These are phyloP conservation scores for Rhododendron simsii DNA, from an alignment of 148 eudicot genomes.

Conservation along the genomic window DNA sequence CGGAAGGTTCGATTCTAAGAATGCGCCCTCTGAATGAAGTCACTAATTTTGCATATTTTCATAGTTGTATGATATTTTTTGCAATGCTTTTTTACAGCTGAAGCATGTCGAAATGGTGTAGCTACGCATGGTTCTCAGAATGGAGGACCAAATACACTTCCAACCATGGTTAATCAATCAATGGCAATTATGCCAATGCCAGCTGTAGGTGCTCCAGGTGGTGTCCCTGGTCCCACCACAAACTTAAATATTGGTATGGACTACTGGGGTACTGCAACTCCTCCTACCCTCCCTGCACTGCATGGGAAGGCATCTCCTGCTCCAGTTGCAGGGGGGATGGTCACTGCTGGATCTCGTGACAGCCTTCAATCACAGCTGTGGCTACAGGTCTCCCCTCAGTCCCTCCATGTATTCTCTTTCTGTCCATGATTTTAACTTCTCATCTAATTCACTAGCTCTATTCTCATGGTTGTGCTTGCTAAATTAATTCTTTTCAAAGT, in stretches of 20 bases:
- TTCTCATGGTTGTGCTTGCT: neutral
- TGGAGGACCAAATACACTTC: slow-evolving; percentile 53
- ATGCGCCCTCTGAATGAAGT: slow-evolving; percentile 8
- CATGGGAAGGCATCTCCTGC: slow-evolving; percentile 64
- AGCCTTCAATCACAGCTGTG: slow-evolving; percentile 77
- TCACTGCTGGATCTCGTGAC: slow-evolving; percentile 72
- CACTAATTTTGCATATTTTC: slow-evolving; percentile 2
- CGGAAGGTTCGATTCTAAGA: slow-evolving; percentile 45
- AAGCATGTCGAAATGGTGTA: slow-evolving; percentile 70
- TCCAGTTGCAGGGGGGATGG: slow-evolving; percentile 68
- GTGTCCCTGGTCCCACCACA: slow-evolving; percentile 76
- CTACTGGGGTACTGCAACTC: slow-evolving; percentile 71
- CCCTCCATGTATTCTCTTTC: neutral
- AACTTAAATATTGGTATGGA: slow-evolving; percentile 98
- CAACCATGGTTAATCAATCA: slow-evolving; percentile 54
- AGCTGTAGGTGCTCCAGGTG: slow-evolving; percentile 52
- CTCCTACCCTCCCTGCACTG: slow-evolving; percentile 59
- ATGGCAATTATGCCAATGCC: slow-evolving; percentile 61
- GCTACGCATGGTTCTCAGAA: slow-evolving; percentile 56
- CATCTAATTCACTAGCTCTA: neutral
- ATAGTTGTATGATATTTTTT: neutral
- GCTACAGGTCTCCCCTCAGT: slow-evolving; percentile 54
- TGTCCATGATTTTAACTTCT: neutral
- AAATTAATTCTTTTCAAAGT: neutral
- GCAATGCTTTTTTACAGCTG: slow-evolving; percentile 35